phyloP scores from a whole-genome alignment of 257 asterid genomes.

The Solanum sparsipilum region DNA sequence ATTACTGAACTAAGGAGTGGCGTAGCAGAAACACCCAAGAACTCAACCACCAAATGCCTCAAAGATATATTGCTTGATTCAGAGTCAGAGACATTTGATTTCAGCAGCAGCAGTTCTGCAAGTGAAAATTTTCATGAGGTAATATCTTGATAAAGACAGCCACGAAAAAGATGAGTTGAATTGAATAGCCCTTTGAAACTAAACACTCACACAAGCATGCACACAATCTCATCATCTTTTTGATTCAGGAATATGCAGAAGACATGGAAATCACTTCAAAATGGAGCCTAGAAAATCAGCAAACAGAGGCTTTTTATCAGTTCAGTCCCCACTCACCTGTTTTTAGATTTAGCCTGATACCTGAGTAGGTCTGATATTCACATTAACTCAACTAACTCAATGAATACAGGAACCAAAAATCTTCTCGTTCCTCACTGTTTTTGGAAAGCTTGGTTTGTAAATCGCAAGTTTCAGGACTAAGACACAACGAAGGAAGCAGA shows the following conservation, averaged over 20 bases:
- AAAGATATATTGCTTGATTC: slow-evolving; percentile 74
- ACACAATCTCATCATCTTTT: not conserved
- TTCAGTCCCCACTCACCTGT: slow-evolving; percentile 16
- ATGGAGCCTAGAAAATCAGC: slow-evolving; percentile 15
- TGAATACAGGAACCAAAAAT: slow-evolving; percentile 22
- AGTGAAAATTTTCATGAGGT: slow-evolving; percentile 45
- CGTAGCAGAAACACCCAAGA: slow-evolving; percentile 9
- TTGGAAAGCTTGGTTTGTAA: slow-evolving; percentile 11
- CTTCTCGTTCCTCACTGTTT: slow-evolving; percentile 9
- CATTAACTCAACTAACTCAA: not conserved
- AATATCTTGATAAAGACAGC: not conserved
- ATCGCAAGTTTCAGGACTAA: slow-evolving; percentile 13
- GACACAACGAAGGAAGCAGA: slow-evolving; percentile 8
- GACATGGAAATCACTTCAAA: slow-evolving; percentile 11
- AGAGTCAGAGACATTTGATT: slow-evolving; percentile 39
- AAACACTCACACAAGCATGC: not conserved
- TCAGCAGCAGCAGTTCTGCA: slow-evolving; percentile 18
- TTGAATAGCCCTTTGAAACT: not conserved
- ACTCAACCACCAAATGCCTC: slow-evolving; percentile 44
- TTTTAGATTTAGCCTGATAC: not conserved
- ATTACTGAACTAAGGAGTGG: slow-evolving; percentile 7
- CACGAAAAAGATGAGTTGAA: not conserved
- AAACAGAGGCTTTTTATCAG: slow-evolving; percentile 20
- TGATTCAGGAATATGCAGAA: slow-evolving; percentile 30
- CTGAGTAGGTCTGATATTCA: not conserved